These are phyloP conservation scores for Zangia roseola DNA, from an alignment of 768 basidiomycete genomes.

Conservation along the genomic window DNA sequence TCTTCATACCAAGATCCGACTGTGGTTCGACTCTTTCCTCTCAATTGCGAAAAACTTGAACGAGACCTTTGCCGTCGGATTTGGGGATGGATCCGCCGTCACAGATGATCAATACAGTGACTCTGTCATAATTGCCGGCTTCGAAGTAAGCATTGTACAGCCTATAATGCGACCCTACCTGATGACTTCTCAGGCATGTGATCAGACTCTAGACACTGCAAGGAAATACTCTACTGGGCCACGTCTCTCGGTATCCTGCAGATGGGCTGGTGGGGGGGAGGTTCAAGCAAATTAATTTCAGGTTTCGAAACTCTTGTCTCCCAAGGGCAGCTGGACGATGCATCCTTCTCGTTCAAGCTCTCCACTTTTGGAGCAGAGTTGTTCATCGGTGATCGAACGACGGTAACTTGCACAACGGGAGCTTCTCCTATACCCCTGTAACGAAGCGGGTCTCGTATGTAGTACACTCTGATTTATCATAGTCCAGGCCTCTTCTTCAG, in stretches of 20 bases:
- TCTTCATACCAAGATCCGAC: conserved; percentile 5
- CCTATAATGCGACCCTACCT: background rate
- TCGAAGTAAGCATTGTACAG: background rate
- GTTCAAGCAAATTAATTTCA: no score
- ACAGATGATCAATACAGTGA: conserved; percentile 40
- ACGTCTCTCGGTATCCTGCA: background rate
- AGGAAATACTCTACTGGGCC: background rate
- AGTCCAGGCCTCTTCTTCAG: no score
- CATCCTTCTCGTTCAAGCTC: conserved; percentile 50
- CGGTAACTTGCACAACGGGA: conserved; percentile 37
- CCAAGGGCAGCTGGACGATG: conserved; percentile 32
- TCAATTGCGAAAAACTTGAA: conserved; percentile 25
- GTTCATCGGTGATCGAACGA: conserved; percentile 40
- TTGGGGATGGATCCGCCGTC: conserved; percentile 36
- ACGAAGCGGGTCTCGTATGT: conserved; percentile 24
- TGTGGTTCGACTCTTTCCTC: conserved; percentile 11
- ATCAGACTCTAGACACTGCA: conserved; percentile 12
- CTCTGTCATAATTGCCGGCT: conserved; percentile 4
- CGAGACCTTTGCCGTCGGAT: conserved; percentile 30
- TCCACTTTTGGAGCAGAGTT: conserved; percentile 36
- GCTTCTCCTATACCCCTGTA: conserved; percentile 33
- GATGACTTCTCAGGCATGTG: conserved; percentile 4
- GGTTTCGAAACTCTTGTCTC: conserved; percentile 39
- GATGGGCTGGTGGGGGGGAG: conserved; percentile 34
- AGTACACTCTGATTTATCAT: no score